A percentile compares a stretch with the other conserved stretches of the same genome.
Evolutionary conservation across 2,329 filamentous ascomycete species (phyloP).

Genomic region (Aspergillus jensenii): DNA sequence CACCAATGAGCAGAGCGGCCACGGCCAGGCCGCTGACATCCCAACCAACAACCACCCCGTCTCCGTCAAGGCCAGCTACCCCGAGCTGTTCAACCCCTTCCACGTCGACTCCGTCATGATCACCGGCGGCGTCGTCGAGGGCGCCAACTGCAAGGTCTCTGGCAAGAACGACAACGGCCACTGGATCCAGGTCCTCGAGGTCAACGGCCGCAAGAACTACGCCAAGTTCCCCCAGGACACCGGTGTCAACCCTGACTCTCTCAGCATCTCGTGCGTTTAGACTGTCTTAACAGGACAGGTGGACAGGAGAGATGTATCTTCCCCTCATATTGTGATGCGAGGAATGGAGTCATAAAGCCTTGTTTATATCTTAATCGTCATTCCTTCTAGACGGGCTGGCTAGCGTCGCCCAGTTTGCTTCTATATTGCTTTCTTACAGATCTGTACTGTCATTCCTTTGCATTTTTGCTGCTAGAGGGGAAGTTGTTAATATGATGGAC

Average conservation of each 20-base stretch:
- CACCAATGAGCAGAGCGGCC: conserved; percentile 3
- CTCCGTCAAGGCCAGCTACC: neutral
- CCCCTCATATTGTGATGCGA: too few species aligned
- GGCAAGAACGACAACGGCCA: neutral
- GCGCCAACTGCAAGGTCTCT: neutral
- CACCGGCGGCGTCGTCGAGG: neutral
- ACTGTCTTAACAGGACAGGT: neutral
- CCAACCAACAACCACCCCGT: neutral
- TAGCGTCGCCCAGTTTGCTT: neutral
- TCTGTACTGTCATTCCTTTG: neutral
- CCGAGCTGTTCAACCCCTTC: neutral
- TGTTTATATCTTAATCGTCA: neutral
- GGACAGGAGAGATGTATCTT: neutral
- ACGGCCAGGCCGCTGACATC: neutral
- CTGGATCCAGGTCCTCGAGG: neutral
- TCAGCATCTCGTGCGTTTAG: neutral
- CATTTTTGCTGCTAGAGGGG: neutral
- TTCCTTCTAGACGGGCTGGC: neutral
- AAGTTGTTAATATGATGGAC: neutral
- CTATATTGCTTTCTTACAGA: neutral
- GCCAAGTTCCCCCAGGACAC: neutral
- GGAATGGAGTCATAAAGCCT: neutral
- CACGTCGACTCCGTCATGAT: conserved; percentile 5
- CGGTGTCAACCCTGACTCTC: neutral
- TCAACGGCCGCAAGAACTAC: neutral